A percentile compares a stretch with the other conserved stretches of the same genome.
Evolutionary conservation across 176 grass and related monocot species (phyloP).

Genomic region (Thinopyrum elongatum): DNA sequence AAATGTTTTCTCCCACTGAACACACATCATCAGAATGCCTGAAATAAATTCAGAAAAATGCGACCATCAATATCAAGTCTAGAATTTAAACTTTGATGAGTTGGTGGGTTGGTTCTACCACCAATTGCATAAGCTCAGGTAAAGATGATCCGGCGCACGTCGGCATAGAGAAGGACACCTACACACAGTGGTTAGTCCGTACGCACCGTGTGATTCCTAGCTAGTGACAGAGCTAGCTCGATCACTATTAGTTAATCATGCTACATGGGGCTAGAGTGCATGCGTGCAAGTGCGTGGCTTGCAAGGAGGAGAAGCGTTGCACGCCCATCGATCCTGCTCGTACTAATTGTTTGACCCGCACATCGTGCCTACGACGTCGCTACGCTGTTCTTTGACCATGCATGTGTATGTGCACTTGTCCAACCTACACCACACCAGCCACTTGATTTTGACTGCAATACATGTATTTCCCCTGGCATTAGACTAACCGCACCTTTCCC

Average conservation of each 20-base stretch:
- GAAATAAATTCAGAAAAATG: too few species aligned
- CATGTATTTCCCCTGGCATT: neutral
- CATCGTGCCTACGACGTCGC: slow-evolving; percentile 35
- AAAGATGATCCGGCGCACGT: neutral
- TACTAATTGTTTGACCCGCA: slow-evolving; percentile 51
- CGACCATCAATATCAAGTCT: too few species aligned
- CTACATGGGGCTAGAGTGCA: neutral
- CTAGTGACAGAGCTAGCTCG: neutral
- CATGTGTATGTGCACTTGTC: neutral
- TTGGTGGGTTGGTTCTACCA: too few species aligned
- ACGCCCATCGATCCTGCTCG: slow-evolving; percentile 30
- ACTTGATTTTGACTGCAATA: neutral
- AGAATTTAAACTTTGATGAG: too few species aligned
- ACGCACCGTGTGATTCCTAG: neutral
- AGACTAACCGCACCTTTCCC: neutral
- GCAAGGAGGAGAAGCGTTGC: slow-evolving; percentile 44
- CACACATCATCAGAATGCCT: too few species aligned
- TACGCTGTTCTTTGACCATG: slow-evolving; percentile 36
- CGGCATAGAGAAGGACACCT: neutral
- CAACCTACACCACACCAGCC: neutral
- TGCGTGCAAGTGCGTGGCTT: slow-evolving; percentile 36
- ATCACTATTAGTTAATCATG: neutral
- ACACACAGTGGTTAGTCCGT: neutral
- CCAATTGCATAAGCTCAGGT: neutral
- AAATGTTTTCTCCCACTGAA: too few species aligned